Percentiles rank a stretch among this genome's conserved stretches.
Evolutionary conservation across 371 early-diverging fungal species (phyloP).

Genomic region (Zychaea mexicana): DNA sequence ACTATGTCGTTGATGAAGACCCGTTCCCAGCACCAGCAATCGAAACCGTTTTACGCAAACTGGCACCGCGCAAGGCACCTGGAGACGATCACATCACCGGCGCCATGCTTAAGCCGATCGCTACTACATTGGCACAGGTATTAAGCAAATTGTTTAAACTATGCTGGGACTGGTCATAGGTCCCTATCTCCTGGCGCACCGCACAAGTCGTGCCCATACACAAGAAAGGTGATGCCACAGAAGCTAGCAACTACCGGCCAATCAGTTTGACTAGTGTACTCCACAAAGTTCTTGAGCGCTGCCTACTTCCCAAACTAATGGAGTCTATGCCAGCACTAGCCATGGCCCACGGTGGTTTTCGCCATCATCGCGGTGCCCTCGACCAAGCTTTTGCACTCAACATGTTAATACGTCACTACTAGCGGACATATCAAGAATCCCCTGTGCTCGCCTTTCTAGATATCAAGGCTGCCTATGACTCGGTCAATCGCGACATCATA

Average conservation of each 20-base stretch:
- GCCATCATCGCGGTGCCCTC: too few species aligned
- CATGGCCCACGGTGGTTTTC: too few species aligned
- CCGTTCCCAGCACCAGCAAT: background rate
- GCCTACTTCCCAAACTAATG: slow-evolving; percentile 7
- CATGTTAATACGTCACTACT: too few species aligned
- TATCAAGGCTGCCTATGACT: too few species aligned
- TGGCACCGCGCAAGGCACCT: slow-evolving; percentile 18
- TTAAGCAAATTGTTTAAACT: slow-evolving; percentile 13
- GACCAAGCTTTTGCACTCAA: too few species aligned
- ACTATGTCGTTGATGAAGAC: background rate
- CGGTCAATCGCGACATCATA: too few species aligned
- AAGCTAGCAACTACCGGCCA: slow-evolving; percentile 19
- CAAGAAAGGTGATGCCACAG: slow-evolving; percentile 19
- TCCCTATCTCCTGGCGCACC: slow-evolving; percentile 21
- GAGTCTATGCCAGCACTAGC: too few species aligned
- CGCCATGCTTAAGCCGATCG: slow-evolving; percentile 27
- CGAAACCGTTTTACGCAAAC: background rate
- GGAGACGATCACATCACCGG: slow-evolving; percentile 28
- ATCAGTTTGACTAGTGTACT: slow-evolving; percentile 21
- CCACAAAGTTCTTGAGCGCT: slow-evolving; percentile 19
- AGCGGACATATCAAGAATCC: too few species aligned
- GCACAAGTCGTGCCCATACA: slow-evolving; percentile 26
- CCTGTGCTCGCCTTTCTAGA: too few species aligned
- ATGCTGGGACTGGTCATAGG: slow-evolving; percentile 25
- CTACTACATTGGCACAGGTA: background rate